Evolutionary conservation across 75 land plant species (phyloP), one percentile per base, ranked within the genome.

Genomic region (Selaginella tamariscina): DNA sequence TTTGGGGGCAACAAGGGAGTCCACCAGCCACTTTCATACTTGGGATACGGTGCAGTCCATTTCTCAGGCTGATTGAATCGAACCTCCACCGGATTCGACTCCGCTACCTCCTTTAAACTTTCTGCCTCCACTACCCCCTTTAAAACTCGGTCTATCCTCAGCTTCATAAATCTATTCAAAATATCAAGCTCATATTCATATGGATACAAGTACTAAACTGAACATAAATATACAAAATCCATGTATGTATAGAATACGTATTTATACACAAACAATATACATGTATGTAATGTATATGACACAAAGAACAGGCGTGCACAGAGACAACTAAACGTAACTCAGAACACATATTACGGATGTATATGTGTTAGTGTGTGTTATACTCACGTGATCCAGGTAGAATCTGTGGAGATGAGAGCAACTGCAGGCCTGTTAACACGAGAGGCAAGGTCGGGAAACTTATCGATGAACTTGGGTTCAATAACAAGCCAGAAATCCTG

Each of bases 401-500:
- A 78, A 71, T 93, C 81, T 11, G 98, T 93, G 18, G 98, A 93
- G 21, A 93, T 84, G 26, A 93, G 86, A 27, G 98, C 98, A 27
- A 87, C 98, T 28, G 98, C 95, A 29, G 98, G 98, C 57, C 95
- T 68, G 59, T 72, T 70, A 23, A 93, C 64, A 24, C 95, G 76
- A 73, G 81, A 75, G 54, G 84, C 78, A 33, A 93, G 78, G 69
- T 84, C 70, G 0, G 98, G 95, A 66, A 89, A 89, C 59, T 89
- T 84, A 27, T 89, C 98, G 44, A 93, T 69, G 77, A 93, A 93
- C 73, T 89, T 80, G 28, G 98, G 98, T 56, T 93, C 98, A 49
- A 89, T 82, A 18, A 86, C 90, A 29, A 93, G 85, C 98, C 98
- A 93, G 71, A 89, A 93, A 55, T 93, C 88, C 77, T 80, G 84